These are phyloP conservation scores for Przewalskia tangutica DNA, from an alignment of 257 asterid species.

Conservation along the genomic window DNA sequence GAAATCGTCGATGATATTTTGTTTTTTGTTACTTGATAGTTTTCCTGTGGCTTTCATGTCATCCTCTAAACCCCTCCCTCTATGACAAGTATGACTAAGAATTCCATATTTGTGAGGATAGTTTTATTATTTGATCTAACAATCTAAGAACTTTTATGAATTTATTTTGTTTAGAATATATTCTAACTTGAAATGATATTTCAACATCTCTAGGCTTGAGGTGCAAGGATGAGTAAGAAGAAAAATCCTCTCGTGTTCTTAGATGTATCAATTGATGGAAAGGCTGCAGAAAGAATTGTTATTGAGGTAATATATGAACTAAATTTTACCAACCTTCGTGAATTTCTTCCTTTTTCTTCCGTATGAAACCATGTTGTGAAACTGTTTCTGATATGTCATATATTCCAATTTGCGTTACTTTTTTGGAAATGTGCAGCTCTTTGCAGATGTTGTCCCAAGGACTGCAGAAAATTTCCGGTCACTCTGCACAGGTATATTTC, in stretches of 20 bases:
- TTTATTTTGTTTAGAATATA: neutral
- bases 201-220: slow-evolving; percentile 11
- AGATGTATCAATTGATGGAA: slow-evolving; percentile 70
- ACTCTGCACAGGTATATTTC: slow-evolving; percentile 73
- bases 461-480: slow-evolving; percentile 97
- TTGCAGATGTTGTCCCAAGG: slow-evolving; percentile 86
- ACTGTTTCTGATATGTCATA: neutral
- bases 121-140: neutral
- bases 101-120: neutral
- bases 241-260: slow-evolving; percentile 72
- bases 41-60: neutral
- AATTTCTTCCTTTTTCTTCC: slow-evolving; percentile 2
- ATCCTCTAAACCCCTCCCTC: neutral
- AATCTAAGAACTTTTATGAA: neutral
- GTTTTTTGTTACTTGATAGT: neutral
- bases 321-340: neutral
- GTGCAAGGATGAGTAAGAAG: slow-evolving; percentile 41
- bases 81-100: neutral
- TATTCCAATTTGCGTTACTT: neutral
- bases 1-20: neutral
- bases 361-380: slow-evolving; percentile 1
- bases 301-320: slow-evolving; percentile 49
- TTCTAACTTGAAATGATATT: neutral
- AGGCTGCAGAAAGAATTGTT: slow-evolving; percentile 50
- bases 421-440: slow-evolving; percentile 48